Evolutionary conservation across 2,329 filamentous ascomycete genomes (phyloP).

Genomic region (Epichloe uncinata): DNA sequence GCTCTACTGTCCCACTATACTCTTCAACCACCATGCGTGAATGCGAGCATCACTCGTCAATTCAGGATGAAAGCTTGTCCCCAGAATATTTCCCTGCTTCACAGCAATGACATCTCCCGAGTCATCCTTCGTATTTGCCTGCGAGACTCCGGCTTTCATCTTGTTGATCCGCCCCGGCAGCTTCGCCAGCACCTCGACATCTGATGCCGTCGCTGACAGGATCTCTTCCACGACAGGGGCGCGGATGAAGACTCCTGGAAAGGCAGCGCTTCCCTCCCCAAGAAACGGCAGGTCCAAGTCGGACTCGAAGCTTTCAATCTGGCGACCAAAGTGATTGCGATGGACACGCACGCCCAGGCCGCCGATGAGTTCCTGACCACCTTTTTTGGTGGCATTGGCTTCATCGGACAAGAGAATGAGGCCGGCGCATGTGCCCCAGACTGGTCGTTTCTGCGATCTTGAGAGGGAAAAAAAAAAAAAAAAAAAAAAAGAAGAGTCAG

Average conservation of each 20-base stretch:
- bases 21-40: constrained; percentile 76
- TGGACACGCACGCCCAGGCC: constrained; percentile 84
- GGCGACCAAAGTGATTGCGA: constrained; percentile 87
- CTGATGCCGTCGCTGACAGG: constrained; percentile 28
- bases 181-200: constrained; percentile 39
- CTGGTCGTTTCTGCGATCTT: constrained; percentile 55
- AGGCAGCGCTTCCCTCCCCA: constrained; percentile 25
- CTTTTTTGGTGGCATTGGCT: constrained; percentile 78
- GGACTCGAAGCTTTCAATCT: constrained; percentile 81
- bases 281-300: constrained; percentile 63
- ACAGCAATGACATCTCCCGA: constrained; percentile 77
- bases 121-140: constrained; percentile 25
- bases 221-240: constrained; percentile 86
- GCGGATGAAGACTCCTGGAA: constrained; percentile 81
- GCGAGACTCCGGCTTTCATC: constrained; percentile 23
- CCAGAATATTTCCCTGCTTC: constrained; percentile 80
- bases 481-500: not conserved
- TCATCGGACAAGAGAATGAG: constrained; percentile 81
- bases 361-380: constrained; percentile 85
- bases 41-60: constrained; percentile 78
- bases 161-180: constrained; percentile 28
- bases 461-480: not conserved
- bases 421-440: constrained; percentile 94
- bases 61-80: constrained; percentile 92
- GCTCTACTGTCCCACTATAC: constrained; percentile 34